Evolutionary conservation across 106 monocot species (phyloP).

Genomic region (Agapanthus africanus): DNA sequence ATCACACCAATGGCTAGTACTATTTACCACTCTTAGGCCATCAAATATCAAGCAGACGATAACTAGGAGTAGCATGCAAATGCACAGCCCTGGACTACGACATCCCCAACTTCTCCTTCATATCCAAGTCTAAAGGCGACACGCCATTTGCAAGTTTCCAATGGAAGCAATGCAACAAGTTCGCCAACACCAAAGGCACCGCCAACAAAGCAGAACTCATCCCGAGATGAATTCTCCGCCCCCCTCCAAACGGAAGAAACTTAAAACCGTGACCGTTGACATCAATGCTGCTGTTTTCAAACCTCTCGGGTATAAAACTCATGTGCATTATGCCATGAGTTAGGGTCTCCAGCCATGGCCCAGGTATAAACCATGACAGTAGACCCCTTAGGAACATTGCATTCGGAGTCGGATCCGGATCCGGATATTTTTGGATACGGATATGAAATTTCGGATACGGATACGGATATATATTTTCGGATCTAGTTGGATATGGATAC

Average conservation of each 20-base stretch:
- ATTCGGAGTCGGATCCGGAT: no score
- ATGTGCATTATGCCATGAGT: background rate
- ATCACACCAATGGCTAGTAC: no score
- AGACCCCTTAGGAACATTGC: background rate
- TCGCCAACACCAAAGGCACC: constrained; percentile 15
- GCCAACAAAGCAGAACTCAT: background rate
- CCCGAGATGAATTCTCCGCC: background rate
- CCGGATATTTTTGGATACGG: no score
- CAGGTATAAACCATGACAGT: background rate
- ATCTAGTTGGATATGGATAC: no score
- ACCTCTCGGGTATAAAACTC: constrained; percentile 8
- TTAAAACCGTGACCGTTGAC: background rate
- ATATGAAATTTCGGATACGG: no score
- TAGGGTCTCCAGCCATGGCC: background rate
- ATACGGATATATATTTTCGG: no score
- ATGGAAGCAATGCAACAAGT: constrained; percentile 45
- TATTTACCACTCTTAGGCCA: no score
- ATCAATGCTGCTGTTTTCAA: background rate
- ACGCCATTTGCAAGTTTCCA: constrained; percentile 37
- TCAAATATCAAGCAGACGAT: no score
- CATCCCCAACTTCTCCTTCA: constrained; percentile 36
- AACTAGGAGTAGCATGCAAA: constrained; percentile 26
- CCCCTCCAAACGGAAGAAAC: constrained; percentile 1
- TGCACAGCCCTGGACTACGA: constrained; percentile 28
- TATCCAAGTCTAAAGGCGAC: constrained; percentile 10